phyloP scores from a whole-genome alignment of 2,329 filamentous ascomycete species.

The Phyllosticta capitalensis region DNA sequence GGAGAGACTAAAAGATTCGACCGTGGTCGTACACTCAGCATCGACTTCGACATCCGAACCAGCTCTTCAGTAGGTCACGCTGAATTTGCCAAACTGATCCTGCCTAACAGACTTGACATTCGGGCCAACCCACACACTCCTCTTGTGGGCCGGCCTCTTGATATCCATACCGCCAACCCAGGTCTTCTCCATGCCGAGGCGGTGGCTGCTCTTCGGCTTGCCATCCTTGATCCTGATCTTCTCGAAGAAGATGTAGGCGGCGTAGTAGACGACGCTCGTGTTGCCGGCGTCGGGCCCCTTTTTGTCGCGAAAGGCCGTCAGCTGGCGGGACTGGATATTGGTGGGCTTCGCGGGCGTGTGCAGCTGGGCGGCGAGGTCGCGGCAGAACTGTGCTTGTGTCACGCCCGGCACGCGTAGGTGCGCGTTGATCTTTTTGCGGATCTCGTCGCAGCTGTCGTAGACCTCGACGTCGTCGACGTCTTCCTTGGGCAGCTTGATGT shows the following conservation, averaged over 20 bases:
- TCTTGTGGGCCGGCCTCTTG: neutral
- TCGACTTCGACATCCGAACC: neutral
- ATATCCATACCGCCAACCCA: constrained; percentile 3
- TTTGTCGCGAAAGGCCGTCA: constrained; percentile 42
- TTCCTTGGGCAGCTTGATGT: constrained; percentile 40
- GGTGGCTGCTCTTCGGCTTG: constrained; percentile 43
- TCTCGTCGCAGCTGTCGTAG: constrained; percentile 48
- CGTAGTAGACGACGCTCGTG: constrained; percentile 43
- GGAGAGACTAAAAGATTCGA: neutral
- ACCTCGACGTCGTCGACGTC: constrained; percentile 37
- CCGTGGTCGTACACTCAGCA: neutral
- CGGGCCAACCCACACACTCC: neutral
- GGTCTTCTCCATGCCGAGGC: constrained; percentile 41
- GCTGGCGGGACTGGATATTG: constrained; percentile 35
- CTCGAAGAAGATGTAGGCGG: constrained; percentile 50
- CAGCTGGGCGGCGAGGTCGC: constrained; percentile 38
- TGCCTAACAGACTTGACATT: neutral
- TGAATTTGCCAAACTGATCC: neutral
- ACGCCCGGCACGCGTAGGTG: constrained; percentile 39
- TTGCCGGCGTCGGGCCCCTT: constrained; percentile 42
- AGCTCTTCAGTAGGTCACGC: neutral
- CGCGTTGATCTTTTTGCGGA: constrained; percentile 48
- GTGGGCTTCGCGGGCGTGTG: constrained; percentile 19
- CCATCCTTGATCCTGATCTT: constrained; percentile 44
- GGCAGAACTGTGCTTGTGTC: constrained; percentile 44